Base-by-base conservation (phyloP, 768 basidiomycete genomes). In the Hericium coralloides region DNA sequence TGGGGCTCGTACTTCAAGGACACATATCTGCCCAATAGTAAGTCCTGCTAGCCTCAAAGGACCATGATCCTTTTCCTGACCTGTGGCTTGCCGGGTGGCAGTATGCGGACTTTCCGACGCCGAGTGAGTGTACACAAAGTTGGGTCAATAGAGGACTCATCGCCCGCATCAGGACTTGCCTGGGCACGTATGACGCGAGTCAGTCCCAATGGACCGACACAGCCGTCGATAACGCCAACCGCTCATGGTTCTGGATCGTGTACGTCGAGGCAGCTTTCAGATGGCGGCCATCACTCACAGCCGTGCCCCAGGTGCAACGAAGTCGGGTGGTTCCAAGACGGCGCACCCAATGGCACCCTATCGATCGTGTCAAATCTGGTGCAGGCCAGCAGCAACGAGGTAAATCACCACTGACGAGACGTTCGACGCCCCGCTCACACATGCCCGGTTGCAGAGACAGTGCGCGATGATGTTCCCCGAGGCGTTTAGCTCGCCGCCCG, bases 221-320 rank as follows among this genome's bases (percentile, higher is more conserved):
- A 2, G 67, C 72, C 4, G 68, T 89, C 38, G 70, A 87, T 66
- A 82, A 89, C 58, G 57, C 73, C 0, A 60, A 58, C 4, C 78
- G 87, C 22, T 86, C 87, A 3, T 90, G 87, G 86, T 68, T 72
- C 56, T 89, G 87, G 87, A 80, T 86, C 64, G 79, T 83, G 83
- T 73, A 57, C 18, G 70, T 59, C 12, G n/a, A n/a, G n/a, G n/a
- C n/a, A n/a, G n/a, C 53, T 31, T 18, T 15, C 18, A 22, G n/a
- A 4, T 6, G 31, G 17, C 22, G 50, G 15, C n/a, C 47, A 50
- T 57, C 56, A 39, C 31, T 54, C 15, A 6, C 47, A n/a, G n/a
- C n/a, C 10, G 3, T 22, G 14, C 26, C 57, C 25, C 45, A 85
- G 84, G 4, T 89, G 87, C 64, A 87, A 84, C 62, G 78, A 89